Evolutionary conservation across 2,329 filamentous ascomycete species (phyloP).

Genomic region (Phyllosticta citrichinensis): DNA sequence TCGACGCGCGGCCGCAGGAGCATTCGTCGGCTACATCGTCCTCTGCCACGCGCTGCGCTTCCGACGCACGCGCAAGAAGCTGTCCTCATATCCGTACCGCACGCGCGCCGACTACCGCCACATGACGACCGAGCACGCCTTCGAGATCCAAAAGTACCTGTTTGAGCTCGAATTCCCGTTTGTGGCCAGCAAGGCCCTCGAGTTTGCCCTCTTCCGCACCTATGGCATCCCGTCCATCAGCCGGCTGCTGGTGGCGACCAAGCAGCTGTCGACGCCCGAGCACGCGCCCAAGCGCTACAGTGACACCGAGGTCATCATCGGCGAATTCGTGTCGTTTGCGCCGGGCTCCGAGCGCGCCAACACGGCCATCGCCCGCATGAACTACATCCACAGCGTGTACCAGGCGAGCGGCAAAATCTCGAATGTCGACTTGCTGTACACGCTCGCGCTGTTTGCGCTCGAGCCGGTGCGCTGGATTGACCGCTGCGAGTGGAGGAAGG

Average conservation of each 20-base stretch:
- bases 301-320: slow-evolving; percentile 24
- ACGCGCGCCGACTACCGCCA: slow-evolving; percentile 36
- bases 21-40: slow-evolving; percentile 21
- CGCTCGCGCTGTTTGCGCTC: slow-evolving; percentile 52
- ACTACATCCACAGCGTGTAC: slow-evolving; percentile 52
- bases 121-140: slow-evolving; percentile 47
- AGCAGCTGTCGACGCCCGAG: slow-evolving; percentile 19
- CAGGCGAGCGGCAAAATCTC: slow-evolving; percentile 48
- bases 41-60: slow-evolving; percentile 29
- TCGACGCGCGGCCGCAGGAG: background rate
- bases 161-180: slow-evolving; percentile 47
- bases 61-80: slow-evolving; percentile 28
- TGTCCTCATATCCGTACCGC: slow-evolving; percentile 34
- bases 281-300: slow-evolving; percentile 21
- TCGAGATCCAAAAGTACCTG: slow-evolving; percentile 37
- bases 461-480: slow-evolving; percentile 56
- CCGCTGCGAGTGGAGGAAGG: slow-evolving; percentile 58
- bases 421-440: slow-evolving; percentile 56
- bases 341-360: slow-evolving; percentile 26
- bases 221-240: slow-evolving; percentile 30
- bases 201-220: slow-evolving; percentile 47
- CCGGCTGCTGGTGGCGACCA: slow-evolving; percentile 24
- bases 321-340: slow-evolving; percentile 20
- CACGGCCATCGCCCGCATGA: slow-evolving; percentile 50
- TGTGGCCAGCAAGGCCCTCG: slow-evolving; percentile 39